Percentiles rank a stretch among this genome's conserved stretches.
phyloP scores from a whole-genome alignment of 2,329 filamentous ascomycete species.

The Colletotrichum siamense region DNA sequence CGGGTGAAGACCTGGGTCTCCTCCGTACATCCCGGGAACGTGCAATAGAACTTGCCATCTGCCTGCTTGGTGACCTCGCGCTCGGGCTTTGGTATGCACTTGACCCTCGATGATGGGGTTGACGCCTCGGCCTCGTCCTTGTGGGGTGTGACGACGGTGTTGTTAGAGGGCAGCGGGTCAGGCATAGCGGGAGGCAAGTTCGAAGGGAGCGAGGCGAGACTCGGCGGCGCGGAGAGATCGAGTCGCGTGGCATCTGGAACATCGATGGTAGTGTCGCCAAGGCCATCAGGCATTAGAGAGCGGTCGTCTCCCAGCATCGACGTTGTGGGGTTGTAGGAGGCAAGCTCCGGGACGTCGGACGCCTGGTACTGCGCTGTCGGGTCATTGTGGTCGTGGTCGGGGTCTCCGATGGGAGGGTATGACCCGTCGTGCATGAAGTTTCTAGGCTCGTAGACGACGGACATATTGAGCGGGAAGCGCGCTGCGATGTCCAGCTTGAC shows the following conservation, averaged over 20 bases:
- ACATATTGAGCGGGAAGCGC: slow-evolving; percentile 41
- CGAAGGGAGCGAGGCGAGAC: slow-evolving; percentile 37
- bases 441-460: slow-evolving; percentile 57
- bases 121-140: slow-evolving; percentile 18
- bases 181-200: slow-evolving; percentile 33
- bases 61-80: slow-evolving; percentile 65
- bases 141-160: not conserved
- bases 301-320: slow-evolving; percentile 42
- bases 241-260: slow-evolving; percentile 44
- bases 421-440: slow-evolving; percentile 53
- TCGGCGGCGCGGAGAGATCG: slow-evolving; percentile 36
- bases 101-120: slow-evolving; percentile 42
- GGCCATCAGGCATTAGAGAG: slow-evolving; percentile 39
- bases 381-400: slow-evolving; percentile 40
- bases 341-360: slow-evolving; percentile 48
- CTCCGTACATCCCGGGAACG: slow-evolving; percentile 71
- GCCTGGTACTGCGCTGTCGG: slow-evolving; percentile 37
- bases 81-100: slow-evolving; percentile 64
- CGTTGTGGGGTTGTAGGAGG: slow-evolving; percentile 47
- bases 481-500: slow-evolving; percentile 25
- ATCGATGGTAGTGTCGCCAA: slow-evolving; percentile 37
- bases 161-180: slow-evolving; percentile 31
- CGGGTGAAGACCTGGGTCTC: slow-evolving; percentile 72
- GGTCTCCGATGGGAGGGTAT: slow-evolving; percentile 52
- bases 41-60: slow-evolving; percentile 80